Evolutionary conservation across 805 yeast species (phyloP), one percentile per base, ranked within the genome.

Genomic region (Wickerhamiella qilinensis): DNA sequence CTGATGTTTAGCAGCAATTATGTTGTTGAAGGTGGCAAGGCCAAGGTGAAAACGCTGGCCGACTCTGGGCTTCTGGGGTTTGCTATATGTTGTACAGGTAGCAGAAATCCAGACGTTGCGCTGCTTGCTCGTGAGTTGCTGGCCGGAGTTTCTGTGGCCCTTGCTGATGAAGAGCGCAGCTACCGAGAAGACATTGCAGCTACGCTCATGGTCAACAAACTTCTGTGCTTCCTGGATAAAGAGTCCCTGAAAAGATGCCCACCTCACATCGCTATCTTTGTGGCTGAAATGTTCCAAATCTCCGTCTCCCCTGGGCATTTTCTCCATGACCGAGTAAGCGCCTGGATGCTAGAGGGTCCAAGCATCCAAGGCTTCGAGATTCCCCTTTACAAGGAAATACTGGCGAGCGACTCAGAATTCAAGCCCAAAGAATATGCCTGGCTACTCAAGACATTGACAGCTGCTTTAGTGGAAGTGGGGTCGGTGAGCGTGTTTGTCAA

Each of bases 251-350:
- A 18, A 4, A n/a, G 33, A 1, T 35, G 68, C 4, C 49, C 74
- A 0, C 67, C 75, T 3, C 44, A 77, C 15, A 60, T 75, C n/a
- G 69, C 78, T 57, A 58, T 64, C 15, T 52, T 73, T 39, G 55
- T 76, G 30, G 68, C 83, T 1, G 66, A 69, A 37, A 53, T 84
- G 29, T 58, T 73, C 3, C 69, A 72, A 2, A 62, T 82, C 2
- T 53, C 82, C 41, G 54, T 65, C 4, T 73, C 76, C 43, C 94
- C 96, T 0, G 72, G 75, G 0, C 88, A 82, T 44, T 68, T 66
- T 47, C 54, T 88, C 17, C 81, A 77, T 55, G 94, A 85, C 45
- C 72, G 73, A 46, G 71, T 73, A 0, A 72, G 66, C 48, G 68
- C 77, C 42, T 83, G 75, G 67, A 64, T 85, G 9, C 59, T 83